Percentiles rank a stretch among this genome's conserved stretches.
These are phyloP conservation scores for Pleurotus cornucopiae DNA, from an alignment of 768 basidiomycete species.

Conservation along the genomic window DNA sequence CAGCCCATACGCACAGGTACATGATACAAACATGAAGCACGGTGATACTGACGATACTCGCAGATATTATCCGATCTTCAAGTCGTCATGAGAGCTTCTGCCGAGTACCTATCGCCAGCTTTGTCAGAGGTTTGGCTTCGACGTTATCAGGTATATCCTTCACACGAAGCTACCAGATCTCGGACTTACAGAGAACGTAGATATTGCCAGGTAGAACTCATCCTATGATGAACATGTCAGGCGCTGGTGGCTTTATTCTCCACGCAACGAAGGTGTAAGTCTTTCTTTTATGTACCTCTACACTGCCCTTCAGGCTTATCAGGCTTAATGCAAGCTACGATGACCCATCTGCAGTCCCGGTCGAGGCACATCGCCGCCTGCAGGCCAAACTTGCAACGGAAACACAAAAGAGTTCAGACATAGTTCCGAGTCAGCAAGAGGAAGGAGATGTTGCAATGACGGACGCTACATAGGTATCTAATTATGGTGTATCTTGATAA, in stretches of 20 bases:
- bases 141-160: constrained; percentile 67
- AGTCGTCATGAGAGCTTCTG: constrained; percentile 57
- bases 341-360: constrained; percentile 57
- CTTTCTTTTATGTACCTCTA: background rate
- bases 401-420: constrained; percentile 6
- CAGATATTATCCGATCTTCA: constrained; percentile 80
- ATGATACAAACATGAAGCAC: constrained; percentile 3
- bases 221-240: constrained; percentile 88
- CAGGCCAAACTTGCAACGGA: constrained; percentile 28
- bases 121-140: constrained; percentile 87
- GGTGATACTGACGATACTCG: background rate
- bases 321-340: constrained; percentile 51
- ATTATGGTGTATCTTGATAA: background rate
- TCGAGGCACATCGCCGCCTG: constrained; percentile 39
- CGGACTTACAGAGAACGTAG: constrained; percentile 18
- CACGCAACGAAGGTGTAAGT: constrained; percentile 82
- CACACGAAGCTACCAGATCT: background rate
- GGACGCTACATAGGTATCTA: background rate
- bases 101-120: constrained; percentile 70
- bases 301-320: background rate
- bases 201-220: constrained; percentile 96
- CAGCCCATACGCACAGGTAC: constrained; percentile 74
- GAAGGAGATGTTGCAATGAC: background rate
- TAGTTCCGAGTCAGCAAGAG: background rate
- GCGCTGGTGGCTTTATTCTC: constrained; percentile 84